Evolutionary conservation across 2,329 filamentous ascomycete species (phyloP), one percentile per base, ranked within the genome.

Genomic region (Scedosporium boydii): DNA sequence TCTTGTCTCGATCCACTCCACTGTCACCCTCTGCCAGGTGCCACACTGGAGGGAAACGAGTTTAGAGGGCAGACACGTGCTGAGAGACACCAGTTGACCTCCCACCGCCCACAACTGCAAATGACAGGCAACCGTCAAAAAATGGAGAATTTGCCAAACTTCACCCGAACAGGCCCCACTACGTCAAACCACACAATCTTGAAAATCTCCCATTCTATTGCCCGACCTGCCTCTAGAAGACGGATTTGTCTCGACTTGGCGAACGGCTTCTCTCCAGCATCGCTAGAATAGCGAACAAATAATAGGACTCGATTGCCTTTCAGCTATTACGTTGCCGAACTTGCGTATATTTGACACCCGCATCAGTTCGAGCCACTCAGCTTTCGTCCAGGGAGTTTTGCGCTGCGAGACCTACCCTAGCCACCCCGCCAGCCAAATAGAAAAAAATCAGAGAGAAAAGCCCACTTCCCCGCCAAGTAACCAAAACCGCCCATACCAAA

Each of bases 401-500:
- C 48, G 48, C 48, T 53, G 48, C 48, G 48, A 53, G 23, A 53
- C 48, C 10, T 53, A 53, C 48, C 48, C 48, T 53, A 53, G n/a
- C 48, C 48, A 53, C 48, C 48, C 48, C 48, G 42, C 44, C 58
- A 23, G 26, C 56, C 56, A 34, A 34, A 34, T 29, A 57, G 48
- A 48, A 62, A 58, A 58, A 62, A 58, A 29, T 61, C 55, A 29
- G 63, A 12, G 51, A 63, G 34, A 61, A 44, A 58, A 51, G 53
- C 64, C 59, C 16, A 62, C 60, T 61, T 42, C 44, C 61, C 60
- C 63, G 59, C 41, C 57, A 55, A 60, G 57, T 55, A 29, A 56
- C 62, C 58, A 29, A 57, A 59, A 51, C 58, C 16, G 46, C 42
- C 42, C 51, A 62, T 42, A 42, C 27, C 64, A 68, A 58, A 69